These are phyloP conservation scores for Colletotrichum theobromicola DNA, from an alignment of 2,329 filamentous ascomycete genomes.

Conservation along the genomic window DNA sequence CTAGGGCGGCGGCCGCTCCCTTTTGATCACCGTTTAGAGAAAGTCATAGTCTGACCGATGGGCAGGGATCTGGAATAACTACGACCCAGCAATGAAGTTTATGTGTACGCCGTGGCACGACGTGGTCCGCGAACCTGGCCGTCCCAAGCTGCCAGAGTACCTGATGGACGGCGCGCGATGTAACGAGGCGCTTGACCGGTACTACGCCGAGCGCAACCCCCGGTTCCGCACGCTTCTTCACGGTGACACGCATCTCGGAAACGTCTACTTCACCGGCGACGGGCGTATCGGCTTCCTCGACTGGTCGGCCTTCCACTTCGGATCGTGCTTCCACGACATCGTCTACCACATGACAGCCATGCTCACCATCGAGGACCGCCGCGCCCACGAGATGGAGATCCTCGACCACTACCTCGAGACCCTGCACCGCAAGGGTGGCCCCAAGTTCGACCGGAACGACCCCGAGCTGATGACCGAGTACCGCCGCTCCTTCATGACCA, in stretches of 20 bases:
- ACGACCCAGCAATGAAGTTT: slow-evolving; percentile 39
- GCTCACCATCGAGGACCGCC: slow-evolving; percentile 42
- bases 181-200: slow-evolving; percentile 39
- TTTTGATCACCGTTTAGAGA: not conserved
- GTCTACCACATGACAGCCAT: slow-evolving; percentile 44
- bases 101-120: slow-evolving; percentile 26
- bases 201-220: slow-evolving; percentile 40
- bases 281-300: slow-evolving; percentile 43
- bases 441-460: slow-evolving; percentile 32
- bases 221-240: slow-evolving; percentile 42
- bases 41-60: not conserved
- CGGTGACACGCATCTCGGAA: slow-evolving; percentile 48
- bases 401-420: slow-evolving; percentile 38
- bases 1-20: not conserved
- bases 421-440: slow-evolving; percentile 36
- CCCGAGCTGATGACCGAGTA: slow-evolving; percentile 6
- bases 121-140: slow-evolving; percentile 31
- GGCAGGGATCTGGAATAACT: slow-evolving; percentile 34
- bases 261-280: slow-evolving; percentile 43
- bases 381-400: slow-evolving; percentile 43
- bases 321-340: slow-evolving; percentile 47
- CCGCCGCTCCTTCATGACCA: slow-evolving; percentile 34
- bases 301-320: slow-evolving; percentile 46
- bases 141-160: slow-evolving; percentile 39
- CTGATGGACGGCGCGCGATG: slow-evolving; percentile 39